Evolutionary conservation across 176 grass and related monocot genomes (phyloP).

Genomic region (Musa beccarii): DNA sequence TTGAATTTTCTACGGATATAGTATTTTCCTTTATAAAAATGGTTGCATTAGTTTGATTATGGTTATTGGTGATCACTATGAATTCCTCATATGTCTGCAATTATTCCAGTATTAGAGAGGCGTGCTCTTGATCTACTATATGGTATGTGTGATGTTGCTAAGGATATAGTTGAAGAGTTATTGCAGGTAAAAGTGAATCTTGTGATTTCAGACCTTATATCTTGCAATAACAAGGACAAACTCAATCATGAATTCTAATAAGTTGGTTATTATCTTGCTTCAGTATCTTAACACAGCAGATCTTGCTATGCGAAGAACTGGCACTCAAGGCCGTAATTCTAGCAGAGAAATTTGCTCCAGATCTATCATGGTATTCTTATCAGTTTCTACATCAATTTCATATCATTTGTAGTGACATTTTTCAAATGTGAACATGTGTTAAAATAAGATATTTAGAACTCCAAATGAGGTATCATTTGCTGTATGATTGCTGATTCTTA

Average conservation of each 20-base stretch:
- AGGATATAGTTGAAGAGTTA: constrained; percentile 98
- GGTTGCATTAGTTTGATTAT: background rate
- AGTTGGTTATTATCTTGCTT: constrained; percentile 7
- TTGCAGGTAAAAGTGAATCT: constrained; percentile 61
- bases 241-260: background rate
- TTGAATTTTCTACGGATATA: background rate
- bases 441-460: too few species aligned
- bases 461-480: too few species aligned
- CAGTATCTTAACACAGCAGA: constrained; percentile 99
- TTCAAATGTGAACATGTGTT: too few species aligned
- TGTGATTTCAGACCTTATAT: background rate
- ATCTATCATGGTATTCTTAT: constrained; percentile 78
- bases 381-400: background rate
- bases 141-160: constrained; percentile 98
- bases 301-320: constrained; percentile 94
- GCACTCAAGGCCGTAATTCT: constrained; percentile 92
- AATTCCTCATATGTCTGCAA: constrained; percentile 13
- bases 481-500: too few species aligned
- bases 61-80: background rate
- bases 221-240: background rate
- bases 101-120: constrained; percentile 83
- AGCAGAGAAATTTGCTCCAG: constrained; percentile 97
- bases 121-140: constrained; percentile 96
- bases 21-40: background rate
- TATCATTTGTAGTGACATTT: too few species aligned